Evolutionary conservation across 2,329 filamentous ascomycete species (phyloP).

Genomic region (Claviceps monticola): DNA sequence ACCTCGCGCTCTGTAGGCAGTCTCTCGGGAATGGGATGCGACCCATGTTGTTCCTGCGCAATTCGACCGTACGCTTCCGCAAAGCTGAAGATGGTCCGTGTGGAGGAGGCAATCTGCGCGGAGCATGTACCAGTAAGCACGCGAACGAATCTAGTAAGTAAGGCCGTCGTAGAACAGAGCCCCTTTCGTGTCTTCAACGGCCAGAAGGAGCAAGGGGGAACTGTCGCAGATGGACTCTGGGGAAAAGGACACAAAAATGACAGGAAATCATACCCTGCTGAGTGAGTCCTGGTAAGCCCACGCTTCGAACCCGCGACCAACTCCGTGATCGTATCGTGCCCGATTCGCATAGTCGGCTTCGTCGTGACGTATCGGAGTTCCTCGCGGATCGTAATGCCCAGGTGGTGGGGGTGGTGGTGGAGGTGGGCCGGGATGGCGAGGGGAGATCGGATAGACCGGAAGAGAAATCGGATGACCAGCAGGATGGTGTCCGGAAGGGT

Average conservation of each 20-base stretch:
- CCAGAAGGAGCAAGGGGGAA: not conserved
- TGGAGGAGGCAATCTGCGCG: slow-evolving; percentile 34
- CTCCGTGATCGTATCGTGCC: slow-evolving; percentile 29
- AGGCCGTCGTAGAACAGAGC: too few species aligned
- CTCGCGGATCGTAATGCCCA: slow-evolving; percentile 29
- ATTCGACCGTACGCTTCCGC: slow-evolving; percentile 41
- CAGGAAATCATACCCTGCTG: slow-evolving; percentile 20
- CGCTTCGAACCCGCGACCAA: slow-evolving; percentile 36
- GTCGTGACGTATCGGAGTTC: slow-evolving; percentile 28
- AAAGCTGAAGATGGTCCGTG: slow-evolving; percentile 42
- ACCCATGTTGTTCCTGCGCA: slow-evolving; percentile 40
- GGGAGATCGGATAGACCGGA: slow-evolving; percentile 36
- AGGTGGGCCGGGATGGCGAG: slow-evolving; percentile 28
- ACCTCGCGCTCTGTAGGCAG: slow-evolving; percentile 43
- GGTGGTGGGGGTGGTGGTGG: slow-evolving; percentile 26
- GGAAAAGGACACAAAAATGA: not conserved
- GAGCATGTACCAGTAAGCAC: too few species aligned
- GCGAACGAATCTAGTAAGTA: too few species aligned
- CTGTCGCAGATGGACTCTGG: not conserved
- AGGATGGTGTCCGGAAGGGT: slow-evolving; percentile 29
- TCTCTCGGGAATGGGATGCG: slow-evolving; percentile 38
- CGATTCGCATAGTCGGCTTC: slow-evolving; percentile 30
- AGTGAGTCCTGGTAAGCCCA: slow-evolving; percentile 41
- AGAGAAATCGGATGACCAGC: slow-evolving; percentile 31
- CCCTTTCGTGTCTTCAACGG: too few species aligned